Evolutionary conservation across 2,329 filamentous ascomycete genomes (phyloP).

Genomic region (Paraphaeosphaeria minitans): DNA sequence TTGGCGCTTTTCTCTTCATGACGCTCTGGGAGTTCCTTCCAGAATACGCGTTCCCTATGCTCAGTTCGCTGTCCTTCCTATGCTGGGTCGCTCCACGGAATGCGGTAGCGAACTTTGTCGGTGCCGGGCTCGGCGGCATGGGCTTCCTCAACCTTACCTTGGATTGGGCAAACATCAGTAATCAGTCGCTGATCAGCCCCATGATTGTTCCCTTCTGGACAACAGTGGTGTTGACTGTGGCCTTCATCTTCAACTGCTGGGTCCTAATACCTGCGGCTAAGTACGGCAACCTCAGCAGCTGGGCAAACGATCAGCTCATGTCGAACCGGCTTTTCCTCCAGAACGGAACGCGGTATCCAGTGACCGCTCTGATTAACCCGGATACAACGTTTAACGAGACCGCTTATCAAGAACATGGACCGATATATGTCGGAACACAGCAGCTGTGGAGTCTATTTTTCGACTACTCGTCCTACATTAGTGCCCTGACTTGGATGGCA

Average conservation of each 20-base stretch:
- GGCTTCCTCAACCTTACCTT: slow-evolving; percentile 64
- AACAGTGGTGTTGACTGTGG: slow-evolving; percentile 61
- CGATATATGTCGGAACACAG: slow-evolving; percentile 63
- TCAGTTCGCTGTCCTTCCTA: slow-evolving; percentile 64
- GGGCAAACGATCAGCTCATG: slow-evolving; percentile 59
- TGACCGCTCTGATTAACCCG: slow-evolving; percentile 50
- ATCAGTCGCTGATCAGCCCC: slow-evolving; percentile 49
- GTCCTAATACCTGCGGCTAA: slow-evolving; percentile 64
- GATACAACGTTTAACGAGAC: slow-evolving; percentile 57
- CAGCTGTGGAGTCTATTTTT: slow-evolving; percentile 65
- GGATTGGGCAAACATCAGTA: slow-evolving; percentile 66
- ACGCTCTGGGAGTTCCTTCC: slow-evolving; percentile 67
- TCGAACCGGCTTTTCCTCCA: slow-evolving; percentile 61
- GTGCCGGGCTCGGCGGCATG: slow-evolving; percentile 66
- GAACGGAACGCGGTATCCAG: slow-evolving; percentile 56
- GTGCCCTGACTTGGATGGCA: slow-evolving; percentile 63
- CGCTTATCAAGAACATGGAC: slow-evolving; percentile 55
- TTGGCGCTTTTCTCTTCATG: slow-evolving; percentile 57
- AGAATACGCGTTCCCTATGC: slow-evolving; percentile 64
- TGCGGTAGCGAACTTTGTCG: slow-evolving; percentile 63
- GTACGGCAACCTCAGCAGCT: slow-evolving; percentile 60
- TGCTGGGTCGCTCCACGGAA: slow-evolving; percentile 68
- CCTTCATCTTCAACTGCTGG: slow-evolving; percentile 63
- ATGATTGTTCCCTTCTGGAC: slow-evolving; percentile 64
- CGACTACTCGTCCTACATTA: slow-evolving; percentile 64